Percentiles rank a stretch among this genome's conserved stretches.
phyloP scores from a whole-genome alignment of 1,139 yeast genomes.

The Oligophagozyma castellii region DNA sequence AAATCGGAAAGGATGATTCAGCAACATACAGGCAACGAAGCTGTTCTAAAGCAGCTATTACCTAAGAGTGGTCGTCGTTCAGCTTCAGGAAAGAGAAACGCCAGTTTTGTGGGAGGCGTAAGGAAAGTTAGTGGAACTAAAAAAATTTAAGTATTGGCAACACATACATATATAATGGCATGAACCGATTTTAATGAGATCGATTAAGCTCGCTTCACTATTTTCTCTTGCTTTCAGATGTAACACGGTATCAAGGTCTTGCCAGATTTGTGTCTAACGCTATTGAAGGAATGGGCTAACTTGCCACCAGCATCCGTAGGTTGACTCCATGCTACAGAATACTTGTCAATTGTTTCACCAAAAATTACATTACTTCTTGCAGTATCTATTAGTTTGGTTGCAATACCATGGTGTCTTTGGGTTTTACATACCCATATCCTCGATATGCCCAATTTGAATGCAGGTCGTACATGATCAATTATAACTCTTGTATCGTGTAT shows the following conservation, averaged over 20 bases:
- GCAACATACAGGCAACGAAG: conserved; percentile 6
- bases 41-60: conserved; percentile 16
- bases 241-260: conserved; percentile 22
- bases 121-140: conserved; percentile 22
- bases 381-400: conserved; percentile 17
- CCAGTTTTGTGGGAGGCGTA: conserved; percentile 23
- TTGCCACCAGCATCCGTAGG: conserved; percentile 25
- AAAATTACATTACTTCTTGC: conserved; percentile 16
- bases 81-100: conserved; percentile 20
- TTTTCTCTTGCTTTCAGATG: conserved; percentile 12
- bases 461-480: conserved; percentile 16
- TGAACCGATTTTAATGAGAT: background rate
- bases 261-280: conserved; percentile 22
- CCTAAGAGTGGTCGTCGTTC: conserved; percentile 22
- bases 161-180: background rate
- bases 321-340: conserved; percentile 24
- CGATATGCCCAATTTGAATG: conserved; percentile 20
- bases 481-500: conserved; percentile 14
- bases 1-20: too few relatives aligned
- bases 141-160: conserved; percentile 10
- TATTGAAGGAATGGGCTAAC: conserved; percentile 20
- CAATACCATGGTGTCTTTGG: conserved; percentile 18
- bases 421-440: conserved; percentile 24
- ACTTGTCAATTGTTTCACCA: conserved; percentile 11
- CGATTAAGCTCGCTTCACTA: too few relatives aligned